Conservation (phyloP, 345 rosid species). For the Euphorbia lathyris region DNA sequence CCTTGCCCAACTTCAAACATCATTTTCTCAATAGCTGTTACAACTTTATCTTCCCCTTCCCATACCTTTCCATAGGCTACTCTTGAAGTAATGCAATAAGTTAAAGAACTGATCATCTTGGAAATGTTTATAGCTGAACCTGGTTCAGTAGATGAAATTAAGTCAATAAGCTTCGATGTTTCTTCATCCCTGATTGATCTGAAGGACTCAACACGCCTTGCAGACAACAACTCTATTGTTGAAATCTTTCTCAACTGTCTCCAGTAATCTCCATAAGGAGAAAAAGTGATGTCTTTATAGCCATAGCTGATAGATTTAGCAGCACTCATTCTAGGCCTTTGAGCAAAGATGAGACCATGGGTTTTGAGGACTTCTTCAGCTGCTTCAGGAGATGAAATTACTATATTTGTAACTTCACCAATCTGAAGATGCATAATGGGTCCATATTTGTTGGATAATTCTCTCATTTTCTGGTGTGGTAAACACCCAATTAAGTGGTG, state of each 20-base stretch:
- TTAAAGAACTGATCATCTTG: background rate
- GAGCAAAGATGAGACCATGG: too few relatives aligned
- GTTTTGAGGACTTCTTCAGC: slow-evolving; percentile 3
- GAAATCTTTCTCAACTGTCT: slow-evolving; percentile 8
- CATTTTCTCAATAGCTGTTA: background rate
- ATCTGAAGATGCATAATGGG: background rate
- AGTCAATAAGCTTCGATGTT: background rate
- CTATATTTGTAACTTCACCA: background rate
- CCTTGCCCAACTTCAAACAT: background rate
- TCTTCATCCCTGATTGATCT: slow-evolving; percentile 2
- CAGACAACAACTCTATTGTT: background rate
- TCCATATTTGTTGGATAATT: background rate
- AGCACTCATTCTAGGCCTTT: background rate
- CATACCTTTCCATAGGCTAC: background rate
- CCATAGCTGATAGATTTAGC: background rate
- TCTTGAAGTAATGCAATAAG: background rate
- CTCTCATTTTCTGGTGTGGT: background rate
- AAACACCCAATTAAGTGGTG: too few relatives aligned
- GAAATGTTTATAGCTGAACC: background rate
- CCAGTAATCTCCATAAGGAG: slow-evolving; percentile 4
- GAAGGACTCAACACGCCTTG: background rate
- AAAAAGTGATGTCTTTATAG: background rate
- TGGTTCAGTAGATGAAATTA: background rate
- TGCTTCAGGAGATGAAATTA: background rate
- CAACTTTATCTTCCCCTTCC: background rate